Conservation (phyloP, 2,329 filamentous ascomycete species). For the Botrytis hyacinthi region DNA sequence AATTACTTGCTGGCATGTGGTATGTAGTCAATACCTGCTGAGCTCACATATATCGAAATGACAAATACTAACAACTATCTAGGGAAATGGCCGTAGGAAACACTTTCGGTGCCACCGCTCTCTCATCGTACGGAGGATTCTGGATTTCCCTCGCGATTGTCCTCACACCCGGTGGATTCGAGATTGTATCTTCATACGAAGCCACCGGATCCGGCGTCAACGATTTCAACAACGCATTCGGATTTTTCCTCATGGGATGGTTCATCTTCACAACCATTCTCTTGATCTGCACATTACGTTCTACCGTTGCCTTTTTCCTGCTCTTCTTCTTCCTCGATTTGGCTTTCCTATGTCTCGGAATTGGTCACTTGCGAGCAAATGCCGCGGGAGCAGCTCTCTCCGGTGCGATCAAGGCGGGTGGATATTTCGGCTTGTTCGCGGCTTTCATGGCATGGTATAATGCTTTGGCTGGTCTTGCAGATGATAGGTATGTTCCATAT, state of each 20-base stretch:
- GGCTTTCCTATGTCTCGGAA: conserved; percentile 56
- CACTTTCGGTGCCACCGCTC: conserved; percentile 61
- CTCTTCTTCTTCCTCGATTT: conserved; percentile 59
- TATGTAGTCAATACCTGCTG: neutral
- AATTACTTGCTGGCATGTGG: conserved; percentile 67
- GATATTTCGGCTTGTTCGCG: conserved; percentile 75
- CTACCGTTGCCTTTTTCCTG: conserved; percentile 58
- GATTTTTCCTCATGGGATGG: conserved; percentile 59
- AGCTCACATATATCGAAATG: neutral
- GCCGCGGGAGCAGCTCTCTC: conserved; percentile 41
- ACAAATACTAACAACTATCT: neutral
- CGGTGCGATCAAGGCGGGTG: conserved; percentile 63
- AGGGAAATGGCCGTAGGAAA: conserved; percentile 65
- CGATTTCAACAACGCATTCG: conserved; percentile 50
- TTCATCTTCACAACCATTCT: conserved; percentile 62
- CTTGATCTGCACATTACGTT: conserved; percentile 53
- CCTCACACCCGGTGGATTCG: conserved; percentile 56
- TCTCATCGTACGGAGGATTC: conserved; percentile 63
- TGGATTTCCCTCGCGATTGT: conserved; percentile 60
- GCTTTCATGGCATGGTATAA: conserved; percentile 88
- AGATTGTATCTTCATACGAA: conserved; percentile 44
- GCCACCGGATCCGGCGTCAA: conserved; percentile 28
- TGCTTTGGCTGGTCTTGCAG: conserved; percentile 76
- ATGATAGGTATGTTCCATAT: conserved; percentile 54
- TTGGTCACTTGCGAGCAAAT: conserved; percentile 38